phyloP scores from a whole-genome alignment of 2,329 filamentous ascomycete genomes.

The Fusarium miscanthi region DNA sequence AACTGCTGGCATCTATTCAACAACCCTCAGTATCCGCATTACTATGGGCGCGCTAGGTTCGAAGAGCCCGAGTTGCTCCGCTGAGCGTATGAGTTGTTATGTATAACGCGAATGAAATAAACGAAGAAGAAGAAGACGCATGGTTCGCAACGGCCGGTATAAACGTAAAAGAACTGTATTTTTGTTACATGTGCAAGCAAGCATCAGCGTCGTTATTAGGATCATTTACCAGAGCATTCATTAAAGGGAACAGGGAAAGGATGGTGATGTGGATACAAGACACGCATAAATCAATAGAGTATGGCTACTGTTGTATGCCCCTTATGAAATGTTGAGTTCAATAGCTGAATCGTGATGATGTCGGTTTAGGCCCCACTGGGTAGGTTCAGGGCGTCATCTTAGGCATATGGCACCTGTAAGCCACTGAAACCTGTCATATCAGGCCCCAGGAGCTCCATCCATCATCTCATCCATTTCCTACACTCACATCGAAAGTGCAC shows the following conservation, averaged over 20 bases:
- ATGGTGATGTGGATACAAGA: conserved; percentile 3
- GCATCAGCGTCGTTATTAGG: conserved; percentile 25
- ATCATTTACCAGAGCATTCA: conserved; percentile 21
- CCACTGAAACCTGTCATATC: conserved; percentile 21
- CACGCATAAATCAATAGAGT: conserved; percentile 9
- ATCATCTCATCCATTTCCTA: conserved; percentile 27
- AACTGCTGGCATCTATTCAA: conserved; percentile 81
- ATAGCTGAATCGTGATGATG: neutral
- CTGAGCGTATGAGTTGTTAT: conserved; percentile 12
- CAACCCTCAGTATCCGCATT: conserved; percentile 53
- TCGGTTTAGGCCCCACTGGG: neutral
- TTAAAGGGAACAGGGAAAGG: conserved; percentile 1
- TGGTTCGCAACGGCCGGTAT: conserved; percentile 7
- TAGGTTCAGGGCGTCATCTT: neutral
- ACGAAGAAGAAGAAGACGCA: neutral
- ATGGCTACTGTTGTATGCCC: neutral
- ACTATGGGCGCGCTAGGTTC: conserved; percentile 53
- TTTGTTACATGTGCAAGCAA: conserved; percentile 13
- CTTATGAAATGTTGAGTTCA: neutral
- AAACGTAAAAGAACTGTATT: conserved; percentile 21
- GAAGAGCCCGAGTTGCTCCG: conserved; percentile 52
- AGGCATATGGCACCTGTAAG: neutral
- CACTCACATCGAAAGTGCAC: neutral
- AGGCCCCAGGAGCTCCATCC: neutral
- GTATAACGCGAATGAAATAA: neutral